Conservation (phyloP, 768 basidiomycete genomes). For the Piloderma croceum region DNA sequence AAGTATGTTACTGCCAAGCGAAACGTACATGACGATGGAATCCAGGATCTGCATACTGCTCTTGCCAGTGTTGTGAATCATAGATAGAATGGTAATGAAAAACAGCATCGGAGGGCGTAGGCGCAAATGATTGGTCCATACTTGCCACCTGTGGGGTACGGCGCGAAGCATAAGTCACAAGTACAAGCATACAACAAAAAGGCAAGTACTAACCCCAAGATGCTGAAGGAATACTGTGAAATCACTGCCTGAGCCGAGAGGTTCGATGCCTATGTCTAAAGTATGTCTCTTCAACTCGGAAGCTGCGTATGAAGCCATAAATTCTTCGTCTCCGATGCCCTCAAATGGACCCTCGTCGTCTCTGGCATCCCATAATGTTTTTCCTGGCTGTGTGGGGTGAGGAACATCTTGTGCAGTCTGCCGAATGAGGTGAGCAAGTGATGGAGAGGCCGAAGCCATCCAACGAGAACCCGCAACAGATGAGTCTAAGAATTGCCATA, state of each 20-base stretch:
- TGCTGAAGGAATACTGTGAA: slow-evolving; percentile 89
- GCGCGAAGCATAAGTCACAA: no score
- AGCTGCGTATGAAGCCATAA: slow-evolving; percentile 37
- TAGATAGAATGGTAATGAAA: slow-evolving; percentile 80
- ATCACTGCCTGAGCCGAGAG: slow-evolving; percentile 86
- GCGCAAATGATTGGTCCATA: slow-evolving; percentile 25
- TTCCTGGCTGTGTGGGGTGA: slow-evolving; percentile 46
- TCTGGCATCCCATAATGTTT: slow-evolving; percentile 56
- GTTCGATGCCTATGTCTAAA: slow-evolving; percentile 36
- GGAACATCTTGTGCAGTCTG: slow-evolving; percentile 48
- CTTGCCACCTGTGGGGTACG: slow-evolving; percentile 36
- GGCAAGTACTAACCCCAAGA: slow-evolving; percentile 57
- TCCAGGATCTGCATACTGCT: slow-evolving; percentile 68
- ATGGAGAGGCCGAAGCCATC: slow-evolving; percentile 49
- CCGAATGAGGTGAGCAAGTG: slow-evolving; percentile 54
- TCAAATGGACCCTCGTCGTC: slow-evolving; percentile 40
- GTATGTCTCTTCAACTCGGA: slow-evolving; percentile 33
- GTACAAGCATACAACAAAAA: no score
- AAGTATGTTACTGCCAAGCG: neutral
- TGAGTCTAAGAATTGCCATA: slow-evolving; percentile 21
- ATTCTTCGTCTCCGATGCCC: slow-evolving; percentile 26
- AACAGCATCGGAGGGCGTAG: slow-evolving; percentile 46
- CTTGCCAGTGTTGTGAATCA: slow-evolving; percentile 69
- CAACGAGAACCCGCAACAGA: slow-evolving; percentile 54
- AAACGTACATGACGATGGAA: slow-evolving; percentile 64